These are phyloP conservation scores for Aspergillus hortae DNA, from an alignment of 2,329 filamentous ascomycete genomes.

Conservation along the genomic window DNA sequence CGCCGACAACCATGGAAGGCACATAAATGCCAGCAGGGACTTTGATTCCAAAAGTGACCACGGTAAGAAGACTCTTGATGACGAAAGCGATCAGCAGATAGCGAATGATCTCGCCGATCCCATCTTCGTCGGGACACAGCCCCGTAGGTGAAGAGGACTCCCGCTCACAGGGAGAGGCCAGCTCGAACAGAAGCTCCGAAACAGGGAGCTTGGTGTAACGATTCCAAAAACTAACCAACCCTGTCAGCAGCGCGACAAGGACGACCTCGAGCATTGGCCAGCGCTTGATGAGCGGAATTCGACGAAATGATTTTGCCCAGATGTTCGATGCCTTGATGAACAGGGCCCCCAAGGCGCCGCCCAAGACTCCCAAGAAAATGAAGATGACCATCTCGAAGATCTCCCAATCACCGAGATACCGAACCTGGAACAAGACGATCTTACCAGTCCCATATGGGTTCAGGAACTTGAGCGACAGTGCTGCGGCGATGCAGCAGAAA, in stretches of 20 bases:
- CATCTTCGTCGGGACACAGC: slow-evolving; percentile 70
- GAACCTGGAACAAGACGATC: slow-evolving; percentile 93
- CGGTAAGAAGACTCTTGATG: slow-evolving; percentile 84
- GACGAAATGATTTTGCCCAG: slow-evolving; percentile 87
- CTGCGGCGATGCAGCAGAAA: slow-evolving; percentile 92
- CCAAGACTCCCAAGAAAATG: slow-evolving; percentile 78
- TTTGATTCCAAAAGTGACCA: slow-evolving; percentile 93
- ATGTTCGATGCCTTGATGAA: slow-evolving; percentile 94
- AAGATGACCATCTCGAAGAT: slow-evolving; percentile 87
- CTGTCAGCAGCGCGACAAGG: slow-evolving; percentile 80
- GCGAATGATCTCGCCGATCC: slow-evolving; percentile 73
- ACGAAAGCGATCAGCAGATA: slow-evolving; percentile 75
- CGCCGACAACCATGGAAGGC: slow-evolving; percentile 97
- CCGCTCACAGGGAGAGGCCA: slow-evolving; percentile 78
- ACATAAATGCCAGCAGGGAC: slow-evolving; percentile 96
- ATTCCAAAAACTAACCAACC: slow-evolving; percentile 89
- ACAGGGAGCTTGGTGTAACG: slow-evolving; percentile 83
- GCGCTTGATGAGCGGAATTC: slow-evolving; percentile 73
- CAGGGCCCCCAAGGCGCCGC: slow-evolving; percentile 78
- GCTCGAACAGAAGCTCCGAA: slow-evolving; percentile 82
- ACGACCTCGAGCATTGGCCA: slow-evolving; percentile 84
- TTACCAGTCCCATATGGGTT: slow-evolving; percentile 96
- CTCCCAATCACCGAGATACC: slow-evolving; percentile 87
- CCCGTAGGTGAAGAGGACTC: slow-evolving; percentile 66
- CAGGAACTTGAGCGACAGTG: slow-evolving; percentile 86